A percentile compares a stretch with the other conserved stretches of the same genome.
Conservation (phyloP, 768 basidiomycete genomes). For the Heimioporus sp. region DNA sequence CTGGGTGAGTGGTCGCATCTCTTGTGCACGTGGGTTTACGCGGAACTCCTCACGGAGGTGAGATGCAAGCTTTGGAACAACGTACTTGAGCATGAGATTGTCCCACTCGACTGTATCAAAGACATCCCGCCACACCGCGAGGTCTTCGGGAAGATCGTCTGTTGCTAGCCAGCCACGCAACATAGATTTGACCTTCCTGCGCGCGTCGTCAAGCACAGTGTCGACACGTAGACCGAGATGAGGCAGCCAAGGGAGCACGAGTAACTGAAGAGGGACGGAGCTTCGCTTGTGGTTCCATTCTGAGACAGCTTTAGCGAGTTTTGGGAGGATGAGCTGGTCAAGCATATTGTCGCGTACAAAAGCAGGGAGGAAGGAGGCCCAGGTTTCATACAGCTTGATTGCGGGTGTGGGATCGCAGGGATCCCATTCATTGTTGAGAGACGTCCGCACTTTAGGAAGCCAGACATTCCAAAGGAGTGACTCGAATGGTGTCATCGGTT, state of each 20-base stretch:
- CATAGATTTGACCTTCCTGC: conserved; percentile 78
- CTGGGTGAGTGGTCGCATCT: conserved; percentile 75
- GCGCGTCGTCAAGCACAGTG: conserved; percentile 81
- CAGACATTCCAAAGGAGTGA: conserved; percentile 92
- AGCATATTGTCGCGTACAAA: conserved; percentile 95
- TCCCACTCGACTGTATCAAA: conserved; percentile 88
- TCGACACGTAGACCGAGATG: conserved; percentile 82
- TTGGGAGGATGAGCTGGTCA: conserved; percentile 94
- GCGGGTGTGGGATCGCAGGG: conserved; percentile 71
- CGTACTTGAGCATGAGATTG: conserved; percentile 80
- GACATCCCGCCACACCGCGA: conserved; percentile 82
- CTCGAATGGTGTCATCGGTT: conserved; percentile 92
- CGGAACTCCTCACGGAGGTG: conserved; percentile 81
- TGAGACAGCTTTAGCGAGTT: conserved; percentile 78
- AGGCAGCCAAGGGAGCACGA: conserved; percentile 97
- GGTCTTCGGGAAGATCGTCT: conserved; percentile 74
- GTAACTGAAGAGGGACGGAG: conserved; percentile 60
- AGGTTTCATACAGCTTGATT: conserved; percentile 81
- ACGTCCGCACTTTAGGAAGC: conserved; percentile 92
- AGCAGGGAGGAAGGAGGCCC: conserved; percentile 82
- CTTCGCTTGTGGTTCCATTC: conserved; percentile 75
- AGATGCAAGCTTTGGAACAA: conserved; percentile 88
- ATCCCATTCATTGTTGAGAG: conserved; percentile 94
- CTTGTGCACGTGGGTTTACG: conserved; percentile 88
- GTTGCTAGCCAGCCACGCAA: conserved; percentile 72